A percentile compares a stretch with the other conserved stretches of the same genome.
These are phyloP conservation scores for Pezicula radicicola DNA, from an alignment of 2,329 filamentous ascomycete species.

Conservation along the genomic window DNA sequence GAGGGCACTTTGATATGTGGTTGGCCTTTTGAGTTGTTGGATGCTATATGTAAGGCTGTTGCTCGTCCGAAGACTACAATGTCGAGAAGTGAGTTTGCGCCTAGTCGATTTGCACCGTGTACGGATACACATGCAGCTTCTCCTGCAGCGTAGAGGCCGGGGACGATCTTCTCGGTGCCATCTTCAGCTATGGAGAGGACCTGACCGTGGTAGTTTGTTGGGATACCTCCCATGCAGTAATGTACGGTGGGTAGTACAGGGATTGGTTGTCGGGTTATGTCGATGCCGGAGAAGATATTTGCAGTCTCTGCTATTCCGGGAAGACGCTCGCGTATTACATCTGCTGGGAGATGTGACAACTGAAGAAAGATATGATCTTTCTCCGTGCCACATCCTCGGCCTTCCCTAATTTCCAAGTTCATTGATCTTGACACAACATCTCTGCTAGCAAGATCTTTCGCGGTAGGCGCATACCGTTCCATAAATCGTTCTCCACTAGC, in stretches of 20 bases:
- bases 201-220: conserved; percentile 46
- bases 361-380: conserved; percentile 46
- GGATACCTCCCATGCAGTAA: conserved; percentile 49
- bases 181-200: conserved; percentile 37
- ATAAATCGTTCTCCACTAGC: conserved; percentile 45
- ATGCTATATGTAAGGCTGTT: conserved; percentile 37
- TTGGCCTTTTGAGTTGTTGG: conserved; percentile 33
- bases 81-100: conserved; percentile 45
- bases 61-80: conserved; percentile 48
- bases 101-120: conserved; percentile 44
- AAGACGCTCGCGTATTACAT: conserved; percentile 42
- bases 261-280: conserved; percentile 45
- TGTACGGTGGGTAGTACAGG: conserved; percentile 49
- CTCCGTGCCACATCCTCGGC: conserved; percentile 39
- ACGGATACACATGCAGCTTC: conserved; percentile 46
- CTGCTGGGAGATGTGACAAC: conserved; percentile 41
- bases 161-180: conserved; percentile 37
- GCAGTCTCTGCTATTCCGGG: conserved; percentile 49
- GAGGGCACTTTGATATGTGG: conserved; percentile 30
- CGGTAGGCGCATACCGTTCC: conserved; percentile 48
- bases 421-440: conserved; percentile 45
- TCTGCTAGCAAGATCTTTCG: conserved; percentile 44
- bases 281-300: conserved; percentile 45
- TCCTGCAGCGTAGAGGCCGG: conserved; percentile 44
- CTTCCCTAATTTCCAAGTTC: conserved; percentile 46